Conservation (phyloP, 1,284 basidiomycete genomes). For the Ustilago bromivora region DNA sequence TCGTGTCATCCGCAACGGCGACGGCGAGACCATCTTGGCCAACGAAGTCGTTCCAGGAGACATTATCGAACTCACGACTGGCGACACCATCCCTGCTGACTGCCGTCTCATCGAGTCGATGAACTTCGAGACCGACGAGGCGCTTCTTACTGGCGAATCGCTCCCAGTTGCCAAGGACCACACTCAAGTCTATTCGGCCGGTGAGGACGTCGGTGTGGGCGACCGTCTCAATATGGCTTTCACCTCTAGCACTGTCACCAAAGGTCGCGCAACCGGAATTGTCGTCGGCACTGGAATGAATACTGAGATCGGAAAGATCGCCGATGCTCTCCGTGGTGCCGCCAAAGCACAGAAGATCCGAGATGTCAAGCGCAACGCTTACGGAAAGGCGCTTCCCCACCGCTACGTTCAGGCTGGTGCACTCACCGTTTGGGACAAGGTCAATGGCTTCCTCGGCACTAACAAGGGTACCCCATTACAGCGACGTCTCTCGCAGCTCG, state of each 20-base stretch:
- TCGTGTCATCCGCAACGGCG: slow-evolving; percentile 74
- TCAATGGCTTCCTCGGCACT: slow-evolving; percentile 68
- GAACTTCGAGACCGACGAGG: slow-evolving; percentile 74
- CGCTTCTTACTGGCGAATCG: slow-evolving; percentile 78
- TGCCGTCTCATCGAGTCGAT: slow-evolving; percentile 66
- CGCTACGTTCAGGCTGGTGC: slow-evolving; percentile 70
- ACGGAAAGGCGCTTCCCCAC: slow-evolving; percentile 69
- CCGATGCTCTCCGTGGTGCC: slow-evolving; percentile 64
- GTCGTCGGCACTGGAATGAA: slow-evolving; percentile 77
- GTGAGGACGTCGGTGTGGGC: slow-evolving; percentile 71
- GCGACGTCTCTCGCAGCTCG: slow-evolving; percentile 68
- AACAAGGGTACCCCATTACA: slow-evolving; percentile 70
- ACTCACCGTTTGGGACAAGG: slow-evolving; percentile 68
- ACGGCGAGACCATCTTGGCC: slow-evolving; percentile 74
- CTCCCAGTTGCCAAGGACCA: slow-evolving; percentile 76
- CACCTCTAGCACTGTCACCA: slow-evolving; percentile 77
- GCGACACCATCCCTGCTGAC: slow-evolving; percentile 67
- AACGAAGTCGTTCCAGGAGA: slow-evolving; percentile 75
- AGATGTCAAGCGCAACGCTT: slow-evolving; percentile 73
- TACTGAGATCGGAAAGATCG: slow-evolving; percentile 68
- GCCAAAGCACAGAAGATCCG: slow-evolving; percentile 63
- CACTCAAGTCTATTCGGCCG: slow-evolving; percentile 47
- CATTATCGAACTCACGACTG: slow-evolving; percentile 67
- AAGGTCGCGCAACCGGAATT: slow-evolving; percentile 76
- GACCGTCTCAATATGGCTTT: slow-evolving; percentile 76